Percentiles rank a stretch among this genome's conserved stretches.
Conservation (phyloP, 805 yeast species). For the Yamadazyma ubonensis region DNA sequence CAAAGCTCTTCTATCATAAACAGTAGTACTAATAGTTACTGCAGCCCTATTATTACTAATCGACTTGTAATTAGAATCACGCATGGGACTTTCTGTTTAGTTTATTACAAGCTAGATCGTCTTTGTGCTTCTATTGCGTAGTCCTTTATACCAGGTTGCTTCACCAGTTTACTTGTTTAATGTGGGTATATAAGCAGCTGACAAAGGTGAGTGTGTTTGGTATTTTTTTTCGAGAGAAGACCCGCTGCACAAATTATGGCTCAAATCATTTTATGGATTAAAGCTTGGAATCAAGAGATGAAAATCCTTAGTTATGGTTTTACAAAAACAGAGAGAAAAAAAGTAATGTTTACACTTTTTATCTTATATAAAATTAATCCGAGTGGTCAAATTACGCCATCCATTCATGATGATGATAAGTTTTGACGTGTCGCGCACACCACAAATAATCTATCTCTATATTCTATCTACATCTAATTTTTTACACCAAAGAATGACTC, state of each 20-base stretch:
- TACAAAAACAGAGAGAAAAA: no score
- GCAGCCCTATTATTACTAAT: constrained; percentile 83
- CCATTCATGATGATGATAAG: no score
- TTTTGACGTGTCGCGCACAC: constrained; percentile 1
- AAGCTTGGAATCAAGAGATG: no score
- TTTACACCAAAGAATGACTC: constrained; percentile 21
- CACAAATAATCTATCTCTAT: constrained; percentile 2
- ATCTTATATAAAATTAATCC: no score
- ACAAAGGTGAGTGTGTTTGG: constrained; percentile 3
- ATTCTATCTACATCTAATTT: constrained; percentile 1
- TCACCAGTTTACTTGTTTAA: background rate
- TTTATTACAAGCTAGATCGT: no score
- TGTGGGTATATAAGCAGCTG: background rate
- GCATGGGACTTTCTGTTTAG: constrained; percentile 54
- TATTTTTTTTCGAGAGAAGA: constrained; percentile 4
- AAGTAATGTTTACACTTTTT: no score
- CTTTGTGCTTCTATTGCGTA: no score
- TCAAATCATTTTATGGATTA: no score
- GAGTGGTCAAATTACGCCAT: no score
- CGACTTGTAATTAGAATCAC: constrained; percentile 85
- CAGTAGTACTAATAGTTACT: constrained; percentile 82
- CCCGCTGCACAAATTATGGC: background rate
- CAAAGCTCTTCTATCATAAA: constrained; percentile 88
- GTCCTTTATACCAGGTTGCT: background rate
- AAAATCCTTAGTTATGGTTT: no score